phyloP scores from a whole-genome alignment of 2,329 filamentous ascomycete species.

The Xylariaceae sp. region DNA sequence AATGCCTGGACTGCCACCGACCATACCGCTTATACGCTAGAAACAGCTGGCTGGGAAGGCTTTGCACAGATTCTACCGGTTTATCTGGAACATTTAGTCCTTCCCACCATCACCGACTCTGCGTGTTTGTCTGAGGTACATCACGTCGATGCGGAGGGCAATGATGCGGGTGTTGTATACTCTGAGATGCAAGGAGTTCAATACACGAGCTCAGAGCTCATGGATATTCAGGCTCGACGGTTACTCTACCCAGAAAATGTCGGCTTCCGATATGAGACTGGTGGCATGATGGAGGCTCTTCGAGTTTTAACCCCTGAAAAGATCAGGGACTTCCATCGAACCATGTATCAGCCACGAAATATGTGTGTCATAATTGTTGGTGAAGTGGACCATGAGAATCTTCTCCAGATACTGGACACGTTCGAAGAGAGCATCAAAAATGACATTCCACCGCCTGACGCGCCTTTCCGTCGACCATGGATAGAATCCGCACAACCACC shows the following conservation, averaged over 20 bases:
- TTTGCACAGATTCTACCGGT: conserved; percentile 92
- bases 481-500: conserved; percentile 78
- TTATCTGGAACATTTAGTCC: conserved; percentile 88
- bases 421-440: conserved; percentile 86
- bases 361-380: conserved; percentile 88
- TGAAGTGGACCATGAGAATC: conserved; percentile 75
- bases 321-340: conserved; percentile 88
- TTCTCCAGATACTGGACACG: conserved; percentile 73
- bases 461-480: conserved; percentile 83
- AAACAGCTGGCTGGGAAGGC: conserved; percentile 94
- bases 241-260: conserved; percentile 82
- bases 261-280: conserved; percentile 96
- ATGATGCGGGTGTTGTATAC: conserved; percentile 96
- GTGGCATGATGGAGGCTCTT: conserved; percentile 89
- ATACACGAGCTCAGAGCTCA: conserved; percentile 76
- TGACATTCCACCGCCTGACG: conserved; percentile 68
- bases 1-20: conserved; percentile 98
- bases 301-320: conserved; percentile 79
- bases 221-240: conserved; percentile 75
- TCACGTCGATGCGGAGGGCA: conserved; percentile 86
- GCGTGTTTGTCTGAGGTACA: conserved; percentile 94
- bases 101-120: conserved; percentile 87
- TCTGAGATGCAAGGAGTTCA: conserved; percentile 98
- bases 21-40: conserved; percentile 91
- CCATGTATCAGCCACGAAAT: conserved; percentile 98